These are phyloP conservation scores for Pseudogymnoascus sp. DNA, from an alignment of 2,329 filamentous ascomycete genomes.

Conservation along the genomic window DNA sequence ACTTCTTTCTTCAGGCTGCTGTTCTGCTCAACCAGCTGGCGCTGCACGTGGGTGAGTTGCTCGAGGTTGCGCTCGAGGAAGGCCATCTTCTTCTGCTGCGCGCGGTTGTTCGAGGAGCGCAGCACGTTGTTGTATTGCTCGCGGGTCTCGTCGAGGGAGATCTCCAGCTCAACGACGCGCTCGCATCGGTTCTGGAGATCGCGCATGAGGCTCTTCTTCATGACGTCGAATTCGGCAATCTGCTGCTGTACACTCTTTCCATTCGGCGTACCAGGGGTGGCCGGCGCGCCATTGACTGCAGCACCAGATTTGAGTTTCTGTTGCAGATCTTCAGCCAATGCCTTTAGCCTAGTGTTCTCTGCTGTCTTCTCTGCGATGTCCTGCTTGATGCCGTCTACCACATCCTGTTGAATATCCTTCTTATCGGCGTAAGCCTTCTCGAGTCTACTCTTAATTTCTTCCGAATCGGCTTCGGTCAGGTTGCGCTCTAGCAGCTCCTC, in stretches of 20 bases:
- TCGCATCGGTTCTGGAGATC: conserved; percentile 98
- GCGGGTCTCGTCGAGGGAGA: conserved; percentile 90
- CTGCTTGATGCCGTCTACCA: conserved; percentile 67
- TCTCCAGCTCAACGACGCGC: conserved; percentile 94
- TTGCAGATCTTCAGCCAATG: conserved; percentile 73
- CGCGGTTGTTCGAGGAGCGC: conserved; percentile 91
- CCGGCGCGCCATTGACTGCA: conserved; percentile 50
- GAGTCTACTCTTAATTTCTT: conserved; percentile 74
- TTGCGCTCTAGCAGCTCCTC: conserved; percentile 75
- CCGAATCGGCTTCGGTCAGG: conserved; percentile 67
- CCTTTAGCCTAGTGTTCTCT: conserved; percentile 75
- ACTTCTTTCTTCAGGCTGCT: conserved; percentile 97
- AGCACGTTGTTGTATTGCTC: conserved; percentile 99
- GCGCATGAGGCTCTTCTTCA: conserved; percentile 99
- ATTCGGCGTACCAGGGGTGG: conserved; percentile 46
- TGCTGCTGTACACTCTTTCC: conserved; percentile 95
- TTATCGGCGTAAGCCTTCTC: conserved; percentile 70
- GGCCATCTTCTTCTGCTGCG: conserved; percentile 99
- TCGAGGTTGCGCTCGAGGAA: conserved; percentile 97
- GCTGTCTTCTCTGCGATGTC: conserved; percentile 70
- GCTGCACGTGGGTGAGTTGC: conserved; percentile 93
- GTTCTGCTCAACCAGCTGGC: conserved; percentile 97
- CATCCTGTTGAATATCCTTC: conserved; percentile 63
- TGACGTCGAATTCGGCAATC: conserved; percentile 95
- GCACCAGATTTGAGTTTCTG: conserved; percentile 59